A percentile compares a stretch with the other conserved stretches of the same genome.
These are phyloP conservation scores for Amaranthus cruentus DNA, from an alignment of 148 eudicot genomes.

Conservation along the genomic window DNA sequence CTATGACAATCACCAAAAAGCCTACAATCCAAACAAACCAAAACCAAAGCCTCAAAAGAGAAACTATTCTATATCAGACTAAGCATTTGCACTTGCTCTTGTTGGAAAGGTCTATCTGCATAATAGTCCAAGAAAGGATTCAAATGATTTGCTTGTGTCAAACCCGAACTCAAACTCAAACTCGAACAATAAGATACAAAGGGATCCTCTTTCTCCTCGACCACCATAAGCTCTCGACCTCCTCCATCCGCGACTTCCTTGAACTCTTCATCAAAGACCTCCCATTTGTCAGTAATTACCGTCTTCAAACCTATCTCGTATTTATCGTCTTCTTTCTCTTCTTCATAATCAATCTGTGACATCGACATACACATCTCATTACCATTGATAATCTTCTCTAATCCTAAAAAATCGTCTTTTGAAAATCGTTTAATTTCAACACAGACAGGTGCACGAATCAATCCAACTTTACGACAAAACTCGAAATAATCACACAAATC, in stretches of 20 bases:
- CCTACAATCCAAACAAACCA: neutral
- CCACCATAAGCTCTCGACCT: neutral
- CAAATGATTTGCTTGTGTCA: conserved; percentile 15
- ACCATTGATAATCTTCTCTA: conserved; percentile 44
- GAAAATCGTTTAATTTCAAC: conserved; percentile 40
- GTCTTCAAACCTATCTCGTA: conserved; percentile 26
- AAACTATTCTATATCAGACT: conserved; percentile 14
- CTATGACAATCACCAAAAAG: neutral
- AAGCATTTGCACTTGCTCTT: conserved; percentile 1
- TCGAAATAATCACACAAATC: conserved; percentile 49
- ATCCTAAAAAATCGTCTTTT: conserved; percentile 42
- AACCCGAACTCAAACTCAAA: conserved; percentile 1
- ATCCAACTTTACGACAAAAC: conserved; percentile 44
- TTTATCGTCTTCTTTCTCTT: conserved; percentile 1
- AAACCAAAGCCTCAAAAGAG: neutral
- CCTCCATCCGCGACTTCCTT: neutral
- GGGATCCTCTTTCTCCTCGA: conserved; percentile 20
- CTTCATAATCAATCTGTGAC: neutral
- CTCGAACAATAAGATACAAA: conserved; percentile 5
- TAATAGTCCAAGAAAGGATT: conserved; percentile 23
- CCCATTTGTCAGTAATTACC: conserved; percentile 55
- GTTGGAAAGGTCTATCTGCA: conserved; percentile 20
- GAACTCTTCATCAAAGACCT: conserved; percentile 56
- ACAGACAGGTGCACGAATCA: conserved; percentile 36
- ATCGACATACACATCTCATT: conserved; percentile 1